Base-by-base conservation (phyloP, 768 basidiomycete genomes). In the Pulveroboletus sp. region DNA sequence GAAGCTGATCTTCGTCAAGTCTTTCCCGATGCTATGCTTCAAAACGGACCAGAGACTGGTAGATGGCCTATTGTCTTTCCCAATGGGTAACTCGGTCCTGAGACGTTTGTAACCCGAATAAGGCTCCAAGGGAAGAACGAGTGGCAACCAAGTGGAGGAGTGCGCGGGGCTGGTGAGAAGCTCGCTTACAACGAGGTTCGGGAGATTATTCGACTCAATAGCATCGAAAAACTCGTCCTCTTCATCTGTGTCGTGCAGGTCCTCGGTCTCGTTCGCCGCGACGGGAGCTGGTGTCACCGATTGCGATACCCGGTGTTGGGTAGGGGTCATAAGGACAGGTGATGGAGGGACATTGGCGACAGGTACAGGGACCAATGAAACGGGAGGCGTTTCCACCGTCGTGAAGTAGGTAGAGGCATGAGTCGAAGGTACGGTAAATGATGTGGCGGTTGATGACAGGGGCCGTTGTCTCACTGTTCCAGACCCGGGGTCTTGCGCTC, bases 181-280 rank as follows among this genome's bases (percentile, higher is more conserved):
- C 26, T 83, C 76, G 43, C 81, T 78, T 15, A 94, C 76, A 26
- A 86, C 69, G 14, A 94, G 73, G 59, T 86, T 89, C 5, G 89
- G 88, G 0, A 94, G 70, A 37, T 75, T 82, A 41, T 86, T 86
- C 14, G 82, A 69, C 63, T 97, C 94, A 60, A 97, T 93, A 28
- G 95, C 94, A 65, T 97, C 95, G 63, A 95, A 97, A 69, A 97
- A 97, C 68, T 98, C 93, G 69, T 97, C 95, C 61, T 93, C 88
- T 38, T 90, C 88, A 59, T 89, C 87, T 1, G 85, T 86, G 47
- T 78, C 79, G 18, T 59, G 58, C 1, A 46, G 40, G 1, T 64
- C 69, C 2, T 69, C 69, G 9, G 73, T 75, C 14, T 68, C 69
- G 5, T 68, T 67, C 14, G 60, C 37, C 7, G 28, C 5, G 1